These are phyloP conservation scores for Bipolaris cookei DNA, from an alignment of 2,329 filamentous ascomycete species.

Conservation along the genomic window DNA sequence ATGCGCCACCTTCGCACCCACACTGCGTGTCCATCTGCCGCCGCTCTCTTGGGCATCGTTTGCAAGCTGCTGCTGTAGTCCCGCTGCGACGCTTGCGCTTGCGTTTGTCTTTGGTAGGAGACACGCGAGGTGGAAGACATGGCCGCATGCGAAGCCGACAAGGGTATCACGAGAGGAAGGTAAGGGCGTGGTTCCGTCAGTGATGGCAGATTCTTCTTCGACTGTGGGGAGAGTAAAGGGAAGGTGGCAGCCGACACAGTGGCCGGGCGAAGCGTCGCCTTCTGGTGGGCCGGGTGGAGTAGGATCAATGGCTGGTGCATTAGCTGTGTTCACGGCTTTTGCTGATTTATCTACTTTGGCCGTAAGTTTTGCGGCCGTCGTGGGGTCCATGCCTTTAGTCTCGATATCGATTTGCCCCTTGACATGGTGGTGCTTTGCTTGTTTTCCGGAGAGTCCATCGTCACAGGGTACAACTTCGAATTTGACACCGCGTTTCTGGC, in stretches of 20 bases:
- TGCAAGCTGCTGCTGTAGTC: conserved; percentile 52
- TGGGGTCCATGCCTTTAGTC: conserved; percentile 38
- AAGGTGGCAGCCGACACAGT: conserved; percentile 44
- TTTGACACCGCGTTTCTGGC: conserved; percentile 84
- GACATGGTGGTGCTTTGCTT: conserved; percentile 19
- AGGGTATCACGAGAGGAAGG: conserved; percentile 64
- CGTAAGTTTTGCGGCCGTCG: conserved; percentile 30
- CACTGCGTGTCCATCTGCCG: conserved; percentile 63
- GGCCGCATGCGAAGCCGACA: conserved; percentile 80
- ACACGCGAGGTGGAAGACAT: conserved; percentile 80
- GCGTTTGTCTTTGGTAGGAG: conserved; percentile 59
- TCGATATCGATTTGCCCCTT: conserved; percentile 36
- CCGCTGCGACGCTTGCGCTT: conserved; percentile 51
- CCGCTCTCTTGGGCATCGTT: conserved; percentile 53
- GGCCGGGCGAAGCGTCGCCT: conserved; percentile 41
- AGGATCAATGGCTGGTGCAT: conserved; percentile 33
- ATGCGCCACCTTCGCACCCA: conserved; percentile 63
- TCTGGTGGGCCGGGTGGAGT: conserved; percentile 24
- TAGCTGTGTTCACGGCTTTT: conserved; percentile 28
- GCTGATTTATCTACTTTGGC: conserved; percentile 30
- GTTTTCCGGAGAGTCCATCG: conserved; percentile 33
- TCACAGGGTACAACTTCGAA: conserved; percentile 71
- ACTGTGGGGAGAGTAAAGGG: conserved; percentile 42
- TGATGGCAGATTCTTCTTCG: conserved; percentile 34
- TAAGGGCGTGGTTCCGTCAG: conserved; percentile 32